These are phyloP conservation scores for Dalbergia oliveri DNA, from an alignment of 306 rosid species.

Conservation along the genomic window DNA sequence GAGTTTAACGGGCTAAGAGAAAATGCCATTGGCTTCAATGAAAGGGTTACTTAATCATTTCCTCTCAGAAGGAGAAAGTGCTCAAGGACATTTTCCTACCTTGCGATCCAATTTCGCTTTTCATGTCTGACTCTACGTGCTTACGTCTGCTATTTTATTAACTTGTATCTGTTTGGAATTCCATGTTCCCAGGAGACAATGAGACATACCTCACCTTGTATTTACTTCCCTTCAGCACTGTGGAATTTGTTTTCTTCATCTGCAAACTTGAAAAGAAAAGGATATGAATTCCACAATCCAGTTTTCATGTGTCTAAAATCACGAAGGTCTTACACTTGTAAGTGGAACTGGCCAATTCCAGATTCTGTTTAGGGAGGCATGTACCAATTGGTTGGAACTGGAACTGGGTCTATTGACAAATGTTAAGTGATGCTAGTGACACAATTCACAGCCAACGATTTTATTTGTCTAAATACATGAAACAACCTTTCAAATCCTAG, in stretches of 20 bases:
- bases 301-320: neutral
- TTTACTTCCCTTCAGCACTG: neutral
- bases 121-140: no score
- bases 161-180: no score
- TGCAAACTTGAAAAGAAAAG: neutral
- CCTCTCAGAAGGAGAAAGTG: neutral
- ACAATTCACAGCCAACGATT: no score
- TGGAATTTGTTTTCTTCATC: neutral
- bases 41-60: neutral
- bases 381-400: no score
- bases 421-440: neutral
- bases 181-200: no score
- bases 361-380: no score
- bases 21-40: neutral
- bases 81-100: neutral
- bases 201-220: no score
- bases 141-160: no score
- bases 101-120: no score
- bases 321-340: neutral
- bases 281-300: neutral
- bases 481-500: neutral
- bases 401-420: no score
- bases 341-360: no score
- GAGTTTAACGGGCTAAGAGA: slow-evolving; percentile 26
- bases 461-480: neutral